Conservation (phyloP, 2,329 filamentous ascomycete genomes). For the Pseudogymnoascus sp. region DNA sequence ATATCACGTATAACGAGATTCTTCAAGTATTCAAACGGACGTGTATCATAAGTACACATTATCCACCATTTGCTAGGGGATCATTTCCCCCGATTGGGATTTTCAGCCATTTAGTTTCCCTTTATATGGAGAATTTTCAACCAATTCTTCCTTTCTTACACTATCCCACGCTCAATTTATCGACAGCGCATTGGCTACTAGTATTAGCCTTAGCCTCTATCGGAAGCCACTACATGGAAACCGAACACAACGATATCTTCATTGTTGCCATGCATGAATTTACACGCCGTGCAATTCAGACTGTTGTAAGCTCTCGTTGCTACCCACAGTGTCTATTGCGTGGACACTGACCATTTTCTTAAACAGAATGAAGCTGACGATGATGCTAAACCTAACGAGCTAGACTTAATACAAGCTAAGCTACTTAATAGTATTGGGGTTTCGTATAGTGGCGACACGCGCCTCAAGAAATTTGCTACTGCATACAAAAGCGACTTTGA, state of each 20-base stretch:
- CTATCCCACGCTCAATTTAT: conserved; percentile 30
- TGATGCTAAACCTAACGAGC: conserved; percentile 9
- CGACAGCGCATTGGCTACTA: conserved; percentile 34
- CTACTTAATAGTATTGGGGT: conserved; percentile 22
- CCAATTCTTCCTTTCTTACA: conserved; percentile 35
- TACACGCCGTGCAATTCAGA: conserved; percentile 31
- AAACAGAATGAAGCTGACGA: conserved; percentile 13
- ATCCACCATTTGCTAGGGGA: conserved; percentile 12
- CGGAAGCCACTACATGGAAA: conserved; percentile 32
- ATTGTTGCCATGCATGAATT: conserved; percentile 35
- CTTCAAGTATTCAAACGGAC: conserved; percentile 16
- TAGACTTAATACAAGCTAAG: conserved; percentile 21
- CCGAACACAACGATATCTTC: conserved; percentile 25
- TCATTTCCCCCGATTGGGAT: conserved; percentile 18
- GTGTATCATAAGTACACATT: conserved; percentile 18
- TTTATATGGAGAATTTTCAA: conserved; percentile 34
- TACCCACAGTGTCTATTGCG: background rate
- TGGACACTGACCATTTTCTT: background rate
- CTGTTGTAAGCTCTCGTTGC: conserved; percentile 25
- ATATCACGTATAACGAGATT: conserved; percentile 18
- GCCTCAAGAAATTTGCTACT: conserved; percentile 13
- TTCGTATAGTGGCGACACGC: conserved; percentile 21
- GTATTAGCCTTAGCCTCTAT: conserved; percentile 33
- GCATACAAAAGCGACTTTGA: conserved; percentile 17
- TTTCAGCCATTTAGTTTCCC: conserved; percentile 25